A percentile compares a stretch with the other conserved stretches of the same genome.
Evolutionary conservation across 176 grass and related monocot species (phyloP).

Genomic region (Metroxylon sagu): DNA sequence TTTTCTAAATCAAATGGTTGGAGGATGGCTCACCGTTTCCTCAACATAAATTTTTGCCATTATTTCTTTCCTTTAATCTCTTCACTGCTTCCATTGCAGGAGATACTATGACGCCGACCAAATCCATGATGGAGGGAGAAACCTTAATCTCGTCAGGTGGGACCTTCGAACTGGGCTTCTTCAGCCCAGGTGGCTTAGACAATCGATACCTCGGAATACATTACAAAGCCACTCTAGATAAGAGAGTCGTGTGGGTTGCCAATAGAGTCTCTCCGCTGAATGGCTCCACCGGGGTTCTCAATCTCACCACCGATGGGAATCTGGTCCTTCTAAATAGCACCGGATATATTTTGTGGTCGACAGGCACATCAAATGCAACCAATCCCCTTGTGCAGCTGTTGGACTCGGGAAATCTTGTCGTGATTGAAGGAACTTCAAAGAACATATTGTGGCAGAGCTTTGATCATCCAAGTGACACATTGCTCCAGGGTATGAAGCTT

Average conservation of each 20-base stretch:
- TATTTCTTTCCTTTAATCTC: too few relatives aligned
- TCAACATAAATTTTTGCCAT: too few relatives aligned
- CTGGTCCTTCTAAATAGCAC: not conserved
- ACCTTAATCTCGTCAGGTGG: slow-evolving; percentile 39
- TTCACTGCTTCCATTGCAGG: not conserved
- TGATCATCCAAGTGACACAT: slow-evolving; percentile 10
- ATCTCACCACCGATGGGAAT: slow-evolving; percentile 1
- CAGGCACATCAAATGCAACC: not conserved
- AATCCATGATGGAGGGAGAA: slow-evolving; percentile 26
- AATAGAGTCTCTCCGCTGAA: slow-evolving; percentile 30
- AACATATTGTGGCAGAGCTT: slow-evolving; percentile 19
- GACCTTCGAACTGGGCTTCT: slow-evolving; percentile 59
- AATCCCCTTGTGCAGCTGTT: not conserved
- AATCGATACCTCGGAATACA: not conserved
- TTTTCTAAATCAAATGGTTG: too few relatives aligned
- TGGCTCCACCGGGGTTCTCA: not conserved
- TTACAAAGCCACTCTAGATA: not conserved
- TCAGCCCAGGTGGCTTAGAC: slow-evolving; percentile 19
- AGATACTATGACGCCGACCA: slow-evolving; percentile 16
- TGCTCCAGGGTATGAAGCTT: slow-evolving; percentile 10
- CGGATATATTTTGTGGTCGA: not conserved
- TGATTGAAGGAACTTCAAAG: slow-evolving; percentile 7
- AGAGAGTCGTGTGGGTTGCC: slow-evolving; percentile 12
- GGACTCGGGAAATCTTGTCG: slow-evolving; percentile 28
- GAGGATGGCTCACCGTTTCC: too few relatives aligned